Base-by-base conservation (phyloP, 163 green algal species). In the Smithsoniella earleae region DNA sequence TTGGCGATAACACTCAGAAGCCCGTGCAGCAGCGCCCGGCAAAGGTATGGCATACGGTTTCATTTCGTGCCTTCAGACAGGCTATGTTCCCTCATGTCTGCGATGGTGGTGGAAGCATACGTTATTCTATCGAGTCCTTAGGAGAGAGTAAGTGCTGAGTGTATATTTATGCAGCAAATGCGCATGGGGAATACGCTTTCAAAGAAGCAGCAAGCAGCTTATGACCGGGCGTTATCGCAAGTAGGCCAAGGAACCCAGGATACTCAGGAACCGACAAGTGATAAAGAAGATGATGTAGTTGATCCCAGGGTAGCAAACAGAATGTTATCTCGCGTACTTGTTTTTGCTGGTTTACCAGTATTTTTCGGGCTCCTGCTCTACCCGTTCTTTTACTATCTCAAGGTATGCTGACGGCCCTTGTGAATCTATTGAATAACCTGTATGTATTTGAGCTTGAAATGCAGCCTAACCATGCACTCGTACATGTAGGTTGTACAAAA, bases 341-440 rank as follows among this genome's bases (percentile, higher is more conserved):
- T 88, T 0, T 95, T 87, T 77, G 81, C 83, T 16, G 84, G 80
- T n/a, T 25, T 84, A 5, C 91, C 90, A 25, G 80, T 95, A 1
- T 75, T 88, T 16, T 40, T 84, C 2, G 90, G 88, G 36, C 66
- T 96, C 28, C 31, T 84, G n/a, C 78, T 91, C 16, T 87, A 95
- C 44, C 86, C 88, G 0, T 55, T 91, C 27, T 96, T 96, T 73
- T 95, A 87, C 72, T 96, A 87, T 58, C 81, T 96, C 5, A 91
- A 91, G 83, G 87, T 88, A n/a, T n/a, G n/a, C n/a, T n/a, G n/a
- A n/a, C n/a, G n/a, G n/a, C n/a, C n/a, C n/a, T n/a, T n/a, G 36
- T n/a, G n/a, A n/a, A n/a, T n/a, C n/a, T n/a, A n/a, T n/a, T n/a
- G n/a, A n/a, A n/a, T n/a, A n/a, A n/a, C n/a, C n/a, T n/a, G n/a